These are phyloP conservation scores for Prunus salicina DNA, from an alignment of 306 rosid species.

Conservation along the genomic window DNA sequence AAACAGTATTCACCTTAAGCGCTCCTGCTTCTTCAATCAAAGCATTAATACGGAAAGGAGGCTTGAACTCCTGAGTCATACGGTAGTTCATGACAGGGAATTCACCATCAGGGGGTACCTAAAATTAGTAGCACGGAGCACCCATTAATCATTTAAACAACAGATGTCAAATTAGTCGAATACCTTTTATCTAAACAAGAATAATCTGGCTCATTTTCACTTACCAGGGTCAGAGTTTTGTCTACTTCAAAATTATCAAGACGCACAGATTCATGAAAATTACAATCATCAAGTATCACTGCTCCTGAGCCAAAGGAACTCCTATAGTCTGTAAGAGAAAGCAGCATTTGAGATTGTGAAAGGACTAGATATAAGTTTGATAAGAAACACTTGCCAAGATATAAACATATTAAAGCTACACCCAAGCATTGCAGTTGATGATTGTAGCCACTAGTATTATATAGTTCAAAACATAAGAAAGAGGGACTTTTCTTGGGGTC, in stretches of 20 bases:
- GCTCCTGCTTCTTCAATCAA: conserved; percentile 73
- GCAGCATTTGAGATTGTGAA: conserved; percentile 16
- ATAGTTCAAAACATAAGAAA: conserved; percentile 4
- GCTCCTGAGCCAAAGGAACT: conserved; percentile 67
- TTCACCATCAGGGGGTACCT: conserved; percentile 85
- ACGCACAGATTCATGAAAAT: conserved; percentile 88
- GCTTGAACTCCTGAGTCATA: conserved; percentile 77
- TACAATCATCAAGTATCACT: conserved; percentile 81
- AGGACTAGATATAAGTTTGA: conserved; percentile 11
- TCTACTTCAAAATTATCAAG: conserved; percentile 73
- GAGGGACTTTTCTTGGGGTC: neutral
- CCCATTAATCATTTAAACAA: conserved; percentile 15
- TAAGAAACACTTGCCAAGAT: conserved; percentile 20
- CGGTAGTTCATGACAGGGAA: conserved; percentile 91
- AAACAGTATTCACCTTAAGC: conserved; percentile 50
- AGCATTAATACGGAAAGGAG: conserved; percentile 78
- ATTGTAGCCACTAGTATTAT: conserved; percentile 14
- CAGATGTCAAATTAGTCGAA: conserved; percentile 7
- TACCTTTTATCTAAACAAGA: neutral
- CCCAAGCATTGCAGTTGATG: conserved; percentile 3
- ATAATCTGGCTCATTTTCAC: conserved; percentile 19
- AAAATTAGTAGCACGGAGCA: conserved; percentile 24
- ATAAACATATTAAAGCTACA: neutral
- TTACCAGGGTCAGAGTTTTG: conserved; percentile 70
- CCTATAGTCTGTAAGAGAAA: conserved; percentile 55